Evolutionary conservation across 2,329 filamentous ascomycete species (phyloP).

Genomic region (Venturiaceae sp.): DNA sequence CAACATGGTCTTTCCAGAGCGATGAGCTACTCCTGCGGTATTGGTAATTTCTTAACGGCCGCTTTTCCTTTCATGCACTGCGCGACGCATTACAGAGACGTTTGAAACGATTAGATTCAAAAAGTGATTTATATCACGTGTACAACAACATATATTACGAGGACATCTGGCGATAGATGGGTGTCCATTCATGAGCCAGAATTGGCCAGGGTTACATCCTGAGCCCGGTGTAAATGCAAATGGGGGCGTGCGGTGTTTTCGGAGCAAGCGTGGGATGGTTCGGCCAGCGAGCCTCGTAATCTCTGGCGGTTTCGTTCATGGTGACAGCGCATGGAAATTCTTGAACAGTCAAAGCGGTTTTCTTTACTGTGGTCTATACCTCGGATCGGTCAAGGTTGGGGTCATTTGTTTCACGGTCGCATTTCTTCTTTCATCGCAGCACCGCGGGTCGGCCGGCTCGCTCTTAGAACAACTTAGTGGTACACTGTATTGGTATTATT

Average conservation of each 20-base stretch:
- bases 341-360: neutral
- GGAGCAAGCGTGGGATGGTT: neutral
- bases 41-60: neutral
- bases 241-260: neutral
- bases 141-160: neutral
- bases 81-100: neutral
- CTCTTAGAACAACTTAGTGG: neutral
- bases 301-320: neutral
- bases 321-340: neutral
- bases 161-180: neutral
- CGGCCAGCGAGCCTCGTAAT: neutral
- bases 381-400: neutral
- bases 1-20: conserved; percentile 10
- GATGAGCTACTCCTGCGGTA: neutral
- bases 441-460: neutral
- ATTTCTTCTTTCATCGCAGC: neutral
- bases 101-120: neutral
- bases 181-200: neutral
- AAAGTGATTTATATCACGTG: neutral
- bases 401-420: neutral
- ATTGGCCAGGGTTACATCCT: neutral
- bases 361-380: neutral
- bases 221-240: neutral
- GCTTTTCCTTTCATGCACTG: neutral
- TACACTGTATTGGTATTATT: neutral